phyloP scores from a whole-genome alignment of 345 rosid species.

The Tarenaya hassleriana region DNA sequence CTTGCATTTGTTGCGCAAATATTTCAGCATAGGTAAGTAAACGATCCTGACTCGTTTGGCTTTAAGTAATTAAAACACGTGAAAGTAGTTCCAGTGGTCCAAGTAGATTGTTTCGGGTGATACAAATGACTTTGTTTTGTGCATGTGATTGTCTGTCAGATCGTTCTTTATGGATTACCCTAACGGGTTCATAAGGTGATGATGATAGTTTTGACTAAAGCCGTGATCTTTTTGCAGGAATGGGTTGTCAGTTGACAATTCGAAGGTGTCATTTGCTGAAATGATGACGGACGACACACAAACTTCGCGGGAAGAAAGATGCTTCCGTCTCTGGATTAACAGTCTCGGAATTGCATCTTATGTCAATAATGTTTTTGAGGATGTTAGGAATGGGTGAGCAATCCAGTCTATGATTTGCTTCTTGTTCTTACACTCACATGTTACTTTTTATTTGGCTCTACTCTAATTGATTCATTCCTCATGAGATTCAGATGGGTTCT shows the following conservation, averaged over 20 bases:
- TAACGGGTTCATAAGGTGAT: slow-evolving; percentile 8
- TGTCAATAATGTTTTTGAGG: slow-evolving; percentile 65
- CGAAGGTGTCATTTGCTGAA: slow-evolving; percentile 54
- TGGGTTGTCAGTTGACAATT: slow-evolving; percentile 47
- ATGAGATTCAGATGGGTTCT: slow-evolving; percentile 75
- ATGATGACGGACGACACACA: slow-evolving; percentile 80
- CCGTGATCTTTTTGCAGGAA: slow-evolving; percentile 70
- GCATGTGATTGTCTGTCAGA: background rate
- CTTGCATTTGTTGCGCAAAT: slow-evolving; percentile 96
- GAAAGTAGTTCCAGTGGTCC: background rate
- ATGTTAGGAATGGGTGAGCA: slow-evolving; percentile 83
- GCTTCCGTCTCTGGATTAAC: slow-evolving; percentile 29
- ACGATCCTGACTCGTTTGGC: slow-evolving; percentile 6
- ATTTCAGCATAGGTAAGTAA: slow-evolving; percentile 76
- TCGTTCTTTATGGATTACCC: slow-evolving; percentile 2
- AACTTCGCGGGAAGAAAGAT: slow-evolving; percentile 80
- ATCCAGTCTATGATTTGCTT: background rate
- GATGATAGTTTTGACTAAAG: too few species aligned
- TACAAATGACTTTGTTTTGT: background rate
- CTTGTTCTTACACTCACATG: slow-evolving; percentile 5
- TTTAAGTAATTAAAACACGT: slow-evolving; percentile 1
- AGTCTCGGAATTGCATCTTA: slow-evolving; percentile 28
- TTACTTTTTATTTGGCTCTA: slow-evolving; percentile 11
- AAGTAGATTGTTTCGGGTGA: background rate
- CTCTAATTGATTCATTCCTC: slow-evolving; percentile 20